Conservation (phyloP, 169 alveolate genomes). For the Plasmodium falciparum region DNA sequence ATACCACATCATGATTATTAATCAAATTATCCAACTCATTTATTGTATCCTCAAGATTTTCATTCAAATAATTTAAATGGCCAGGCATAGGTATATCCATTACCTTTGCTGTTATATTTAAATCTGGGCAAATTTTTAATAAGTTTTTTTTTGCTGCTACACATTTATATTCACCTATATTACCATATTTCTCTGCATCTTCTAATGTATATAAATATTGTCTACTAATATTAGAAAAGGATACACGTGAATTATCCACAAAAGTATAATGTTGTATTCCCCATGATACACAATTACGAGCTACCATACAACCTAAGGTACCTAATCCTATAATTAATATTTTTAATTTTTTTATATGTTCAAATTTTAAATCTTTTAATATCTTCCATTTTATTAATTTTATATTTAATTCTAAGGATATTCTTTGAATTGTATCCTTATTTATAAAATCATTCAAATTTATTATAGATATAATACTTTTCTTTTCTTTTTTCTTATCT, state of each 20-base stretch:
- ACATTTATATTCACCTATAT: conserved; percentile 65
- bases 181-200: conserved; percentile 32
- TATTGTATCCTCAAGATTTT: conserved; percentile 34
- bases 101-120: conserved; percentile 52
- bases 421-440: conserved; percentile 40
- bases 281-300: conserved; percentile 83
- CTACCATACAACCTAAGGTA: conserved; percentile 84
- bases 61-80: conserved; percentile 50
- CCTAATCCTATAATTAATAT: conserved; percentile 85
- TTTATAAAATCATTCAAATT: conserved; percentile 72
- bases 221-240: conserved; percentile 78
- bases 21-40: conserved; percentile 52
- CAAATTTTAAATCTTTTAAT: conserved; percentile 77
- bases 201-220: conserved; percentile 78
- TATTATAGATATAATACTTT: conserved; percentile 20
- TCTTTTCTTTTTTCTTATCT: conserved; percentile 1
- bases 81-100: conserved; percentile 87
- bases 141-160: conserved; percentile 80
- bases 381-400: conserved; percentile 84
- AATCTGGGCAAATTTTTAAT: conserved; percentile 80
- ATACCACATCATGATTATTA: conserved; percentile 78
- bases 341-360: conserved; percentile 68
- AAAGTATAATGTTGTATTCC: conserved; percentile 79
- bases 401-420: conserved; percentile 79
- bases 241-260: conserved; percentile 79